Conservation (phyloP, 345 rosid genomes). For the Bruguiera parviflora region DNA sequence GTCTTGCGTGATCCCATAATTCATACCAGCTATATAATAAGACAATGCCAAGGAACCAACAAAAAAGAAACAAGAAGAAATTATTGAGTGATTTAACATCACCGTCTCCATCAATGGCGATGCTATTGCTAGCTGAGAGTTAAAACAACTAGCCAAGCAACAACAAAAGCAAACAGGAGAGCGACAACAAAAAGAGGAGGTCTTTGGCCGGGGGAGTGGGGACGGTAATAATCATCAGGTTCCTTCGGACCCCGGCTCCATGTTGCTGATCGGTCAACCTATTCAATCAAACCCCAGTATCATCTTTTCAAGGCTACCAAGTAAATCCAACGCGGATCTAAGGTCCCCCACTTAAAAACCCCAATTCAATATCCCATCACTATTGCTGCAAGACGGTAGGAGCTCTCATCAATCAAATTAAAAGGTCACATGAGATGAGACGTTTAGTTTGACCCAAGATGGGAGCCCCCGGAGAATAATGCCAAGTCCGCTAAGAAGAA, state of each 20-base stretch:
- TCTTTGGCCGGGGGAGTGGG: not conserved
- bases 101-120: not conserved
- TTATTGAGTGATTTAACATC: not conserved
- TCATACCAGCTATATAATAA: not conserved
- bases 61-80: not conserved
- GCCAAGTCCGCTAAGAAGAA: slow-evolving; percentile 13
- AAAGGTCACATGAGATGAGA: slow-evolving; percentile 31
- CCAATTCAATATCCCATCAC: not conserved
- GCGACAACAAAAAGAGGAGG: not conserved
- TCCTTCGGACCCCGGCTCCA: not conserved
- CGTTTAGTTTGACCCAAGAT: slow-evolving; percentile 20
- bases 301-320: not conserved
- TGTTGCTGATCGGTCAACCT: not conserved
- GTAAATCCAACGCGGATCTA: not conserved
- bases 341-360: not conserved
- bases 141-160: not conserved
- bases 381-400: not conserved
- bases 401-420: slow-evolving; percentile 4
- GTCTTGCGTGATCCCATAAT: not conserved
- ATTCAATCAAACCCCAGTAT: slow-evolving; percentile 5
- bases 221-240: slow-evolving; percentile 8
- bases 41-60: not conserved
- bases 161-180: not conserved
- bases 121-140: not conserved
- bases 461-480: slow-evolving; percentile 17